Evolutionary conservation across 306 rosid genomes (phyloP).

Genomic region (Rubus idaeus): DNA sequence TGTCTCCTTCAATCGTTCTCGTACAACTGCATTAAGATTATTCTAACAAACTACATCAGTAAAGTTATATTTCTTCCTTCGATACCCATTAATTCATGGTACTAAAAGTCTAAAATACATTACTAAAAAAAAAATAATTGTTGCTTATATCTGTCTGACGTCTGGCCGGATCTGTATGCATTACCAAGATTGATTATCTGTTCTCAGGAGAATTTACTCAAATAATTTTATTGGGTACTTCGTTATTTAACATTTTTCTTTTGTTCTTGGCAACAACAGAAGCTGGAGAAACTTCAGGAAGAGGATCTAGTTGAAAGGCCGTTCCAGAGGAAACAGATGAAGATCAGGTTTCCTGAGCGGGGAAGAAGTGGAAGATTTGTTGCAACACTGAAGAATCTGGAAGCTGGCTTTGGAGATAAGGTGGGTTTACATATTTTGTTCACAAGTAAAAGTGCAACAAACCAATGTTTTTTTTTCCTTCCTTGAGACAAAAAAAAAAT

Average conservation of each 20-base stretch:
- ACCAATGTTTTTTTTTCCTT: neutral
- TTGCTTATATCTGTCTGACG: neutral
- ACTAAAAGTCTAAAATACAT: neutral
- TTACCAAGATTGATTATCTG: neutral
- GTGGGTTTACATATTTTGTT: conserved; percentile 40
- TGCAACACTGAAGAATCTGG: conserved; percentile 62
- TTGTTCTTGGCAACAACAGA: conserved; percentile 54
- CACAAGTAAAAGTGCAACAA: neutral
- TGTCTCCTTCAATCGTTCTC: neutral
- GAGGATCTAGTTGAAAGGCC: conserved; percentile 87
- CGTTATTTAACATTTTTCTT: conserved; percentile 26
- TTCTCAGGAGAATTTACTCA: conserved; percentile 9
- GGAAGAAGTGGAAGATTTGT: conserved; percentile 93
- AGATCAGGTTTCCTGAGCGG: conserved; percentile 93
- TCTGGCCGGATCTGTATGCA: neutral
- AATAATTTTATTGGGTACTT: conserved; percentile 3
- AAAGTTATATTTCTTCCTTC: neutral
- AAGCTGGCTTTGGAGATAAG: conserved; percentile 77
- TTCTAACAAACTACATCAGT: neutral
- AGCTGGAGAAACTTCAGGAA: conserved; percentile 90
- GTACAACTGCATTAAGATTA: neutral
- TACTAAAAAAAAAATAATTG: neutral
- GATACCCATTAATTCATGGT: neutral
- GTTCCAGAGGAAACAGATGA: conserved; percentile 93
- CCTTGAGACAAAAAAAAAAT: neutral